These are phyloP conservation scores for Boletus rufocinnamomeus DNA, from an alignment of 768 basidiomycete species.

Conservation along the genomic window DNA sequence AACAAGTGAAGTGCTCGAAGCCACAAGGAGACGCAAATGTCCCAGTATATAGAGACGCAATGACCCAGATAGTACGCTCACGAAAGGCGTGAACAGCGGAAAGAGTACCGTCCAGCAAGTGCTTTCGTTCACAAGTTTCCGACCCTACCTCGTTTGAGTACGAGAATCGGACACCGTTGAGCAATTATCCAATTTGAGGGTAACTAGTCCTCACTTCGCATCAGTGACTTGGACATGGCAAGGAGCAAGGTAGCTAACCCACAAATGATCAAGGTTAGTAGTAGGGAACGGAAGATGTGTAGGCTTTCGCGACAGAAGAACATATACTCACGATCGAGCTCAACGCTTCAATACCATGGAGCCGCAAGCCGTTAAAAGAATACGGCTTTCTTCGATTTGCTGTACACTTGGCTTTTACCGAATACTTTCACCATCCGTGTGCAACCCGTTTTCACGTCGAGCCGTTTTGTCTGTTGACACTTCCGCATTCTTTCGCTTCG, in stretches of 20 bases:
- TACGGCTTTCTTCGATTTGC: conserved; percentile 48
- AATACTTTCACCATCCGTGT: conserved; percentile 43
- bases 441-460: conserved; percentile 46
- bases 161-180: neutral
- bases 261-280: neutral
- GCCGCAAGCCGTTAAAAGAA: conserved; percentile 38
- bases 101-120: neutral
- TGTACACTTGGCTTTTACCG: conserved; percentile 28
- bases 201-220: neutral
- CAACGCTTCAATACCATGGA: neutral
- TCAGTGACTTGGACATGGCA: neutral
- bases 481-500: conserved; percentile 58
- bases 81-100: neutral
- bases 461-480: conserved; percentile 52
- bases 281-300: neutral
- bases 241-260: neutral
- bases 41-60: neutral
- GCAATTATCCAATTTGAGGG: neutral
- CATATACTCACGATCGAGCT: neutral
- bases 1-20: neutral
- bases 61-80: neutral
- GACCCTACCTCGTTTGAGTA: neutral
- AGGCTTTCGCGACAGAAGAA: neutral
- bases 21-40: neutral
- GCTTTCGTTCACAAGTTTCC: neutral